phyloP scores from a whole-genome alignment of 495 filamentous ascomycete genomes.

The Xylaria scruposa region DNA sequence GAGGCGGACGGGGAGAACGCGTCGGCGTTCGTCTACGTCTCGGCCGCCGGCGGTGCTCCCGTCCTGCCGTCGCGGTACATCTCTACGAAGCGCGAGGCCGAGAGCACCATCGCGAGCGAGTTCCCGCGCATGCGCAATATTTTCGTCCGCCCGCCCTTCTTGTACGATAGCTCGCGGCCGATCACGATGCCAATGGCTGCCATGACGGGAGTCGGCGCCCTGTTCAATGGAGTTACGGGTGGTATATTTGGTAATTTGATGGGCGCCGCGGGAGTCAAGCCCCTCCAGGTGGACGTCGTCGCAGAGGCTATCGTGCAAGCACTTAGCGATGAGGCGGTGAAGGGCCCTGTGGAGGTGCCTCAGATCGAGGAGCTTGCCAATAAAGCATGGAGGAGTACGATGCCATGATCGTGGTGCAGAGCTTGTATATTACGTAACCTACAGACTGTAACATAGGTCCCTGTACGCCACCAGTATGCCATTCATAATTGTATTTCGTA shows the following conservation, averaged over 20 bases:
- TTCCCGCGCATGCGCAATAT: slow-evolving; percentile 78
- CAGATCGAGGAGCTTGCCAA: slow-evolving; percentile 75
- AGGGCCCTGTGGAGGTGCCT: slow-evolving; percentile 70
- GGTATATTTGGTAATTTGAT: slow-evolving; percentile 74
- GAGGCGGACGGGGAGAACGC: slow-evolving; percentile 71
- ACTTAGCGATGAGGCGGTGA: slow-evolving; percentile 70
- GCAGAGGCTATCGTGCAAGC: slow-evolving; percentile 85
- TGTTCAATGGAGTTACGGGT: slow-evolving; percentile 75
- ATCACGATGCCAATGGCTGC: slow-evolving; percentile 87
- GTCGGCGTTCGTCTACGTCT: slow-evolving; percentile 81
- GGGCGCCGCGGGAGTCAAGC: slow-evolving; percentile 83
- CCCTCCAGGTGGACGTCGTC: slow-evolving; percentile 83
- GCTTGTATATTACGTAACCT: slow-evolving; percentile 34
- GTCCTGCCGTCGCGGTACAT: slow-evolving; percentile 87
- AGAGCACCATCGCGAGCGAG: slow-evolving; percentile 72
- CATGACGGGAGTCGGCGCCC: slow-evolving; percentile 67
- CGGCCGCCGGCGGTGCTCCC: slow-evolving; percentile 83
- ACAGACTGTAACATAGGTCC: slow-evolving; percentile 42
- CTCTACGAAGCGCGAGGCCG: slow-evolving; percentile 89
- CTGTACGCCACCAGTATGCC: slow-evolving; percentile 30
- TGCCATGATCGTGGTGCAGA: slow-evolving; percentile 63
- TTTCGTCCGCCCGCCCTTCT: slow-evolving; percentile 84
- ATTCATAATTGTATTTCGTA: slow-evolving; percentile 28
- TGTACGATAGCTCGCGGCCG: slow-evolving; percentile 83
- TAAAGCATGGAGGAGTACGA: slow-evolving; percentile 79